Conservation (phyloP, 257 asterid species). For the Solanum okadae region DNA sequence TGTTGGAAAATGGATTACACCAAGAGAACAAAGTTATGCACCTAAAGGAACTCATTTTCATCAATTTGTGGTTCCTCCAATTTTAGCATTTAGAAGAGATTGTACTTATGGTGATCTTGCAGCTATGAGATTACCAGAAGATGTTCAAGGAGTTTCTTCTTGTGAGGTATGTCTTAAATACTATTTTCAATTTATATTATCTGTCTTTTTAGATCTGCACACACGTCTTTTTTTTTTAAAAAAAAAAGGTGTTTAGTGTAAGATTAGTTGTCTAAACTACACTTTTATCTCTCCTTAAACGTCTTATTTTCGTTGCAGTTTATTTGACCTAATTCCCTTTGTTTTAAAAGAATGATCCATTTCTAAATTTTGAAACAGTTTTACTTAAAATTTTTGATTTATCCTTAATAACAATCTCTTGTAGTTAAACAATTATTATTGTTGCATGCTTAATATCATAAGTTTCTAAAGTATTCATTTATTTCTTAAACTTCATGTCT, state of each 20-base stretch:
- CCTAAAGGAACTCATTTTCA: conserved; percentile 82
- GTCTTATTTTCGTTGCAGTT: not conserved
- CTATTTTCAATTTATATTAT: not conserved
- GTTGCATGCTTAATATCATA: not conserved
- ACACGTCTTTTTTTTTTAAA: not conserved
- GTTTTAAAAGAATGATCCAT: not conserved
- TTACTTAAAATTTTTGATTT: not conserved
- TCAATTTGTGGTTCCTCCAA: conserved; percentile 89
- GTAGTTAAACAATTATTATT: not conserved
- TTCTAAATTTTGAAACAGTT: not conserved
- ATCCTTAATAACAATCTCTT: not conserved
- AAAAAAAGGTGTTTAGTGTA: not conserved
- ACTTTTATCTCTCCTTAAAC: not conserved
- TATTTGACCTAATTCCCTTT: not conserved
- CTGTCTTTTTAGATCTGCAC: not conserved
- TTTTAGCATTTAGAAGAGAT: conserved; percentile 59
- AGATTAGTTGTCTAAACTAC: not conserved
- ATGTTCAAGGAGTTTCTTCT: conserved; percentile 67
- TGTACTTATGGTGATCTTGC: conserved; percentile 89
- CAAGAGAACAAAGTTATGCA: conserved; percentile 63
- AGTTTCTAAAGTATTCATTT: not conserved
- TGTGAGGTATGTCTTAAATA: conserved; percentile 51
- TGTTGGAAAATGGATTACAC: conserved; percentile 90
- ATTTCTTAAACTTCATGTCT: not conserved
- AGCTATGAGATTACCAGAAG: conserved; percentile 83